Evolutionary conservation across 192 early-diverging fungal species (phyloP), one percentile per base, ranked within the genome.

Genomic region (Entomortierella parvispora): DNA sequence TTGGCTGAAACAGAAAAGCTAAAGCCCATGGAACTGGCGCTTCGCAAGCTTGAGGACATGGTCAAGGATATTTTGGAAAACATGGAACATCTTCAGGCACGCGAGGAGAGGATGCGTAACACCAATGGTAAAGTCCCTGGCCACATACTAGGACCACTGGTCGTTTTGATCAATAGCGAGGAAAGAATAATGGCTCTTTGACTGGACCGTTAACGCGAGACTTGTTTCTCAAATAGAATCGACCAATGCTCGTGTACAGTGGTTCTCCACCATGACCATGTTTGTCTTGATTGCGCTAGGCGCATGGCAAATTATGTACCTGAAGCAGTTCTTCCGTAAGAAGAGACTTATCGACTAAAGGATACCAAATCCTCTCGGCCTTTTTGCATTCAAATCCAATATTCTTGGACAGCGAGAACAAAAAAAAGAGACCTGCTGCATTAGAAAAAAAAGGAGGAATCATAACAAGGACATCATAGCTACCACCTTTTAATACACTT

Each of bases 231-330:
- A 32, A 0, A 34, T 76, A 89, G 95, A 99, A 88, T 88, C 91
- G 0, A 97, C 95, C 47, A 99, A 99, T 80, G 86, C 89, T 20
- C 87, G 94, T 34, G 94, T 99, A 20, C 84, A 92, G 68, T 91
- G 89, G 82, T 89, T 96, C 68, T 91, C 90, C 67, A 85, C 92
- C 6, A 64, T 93, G 23, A 90, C 93, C 12, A 85, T 98, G 62
- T 76, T 93, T 52, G 83, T 89, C 31, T 69, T 96, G 26, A 79
- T 94, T 31, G 76, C 81, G 15, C 84, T 94, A 56, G 92, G 89
- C 25, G 81, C 65, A 20, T 93, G 91, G 90, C 94, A 99, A 81
- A 86, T 97, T 34, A 76, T 91, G 15, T 99, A 96, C 69, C 81
- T 97, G 59, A 87, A 89, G 58, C 84, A 84, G 32, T 96, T 93